These are phyloP conservation scores for Pestalotiopsis sp. DNA, from an alignment of 2,329 filamentous ascomycete genomes.

Conservation along the genomic window DNA sequence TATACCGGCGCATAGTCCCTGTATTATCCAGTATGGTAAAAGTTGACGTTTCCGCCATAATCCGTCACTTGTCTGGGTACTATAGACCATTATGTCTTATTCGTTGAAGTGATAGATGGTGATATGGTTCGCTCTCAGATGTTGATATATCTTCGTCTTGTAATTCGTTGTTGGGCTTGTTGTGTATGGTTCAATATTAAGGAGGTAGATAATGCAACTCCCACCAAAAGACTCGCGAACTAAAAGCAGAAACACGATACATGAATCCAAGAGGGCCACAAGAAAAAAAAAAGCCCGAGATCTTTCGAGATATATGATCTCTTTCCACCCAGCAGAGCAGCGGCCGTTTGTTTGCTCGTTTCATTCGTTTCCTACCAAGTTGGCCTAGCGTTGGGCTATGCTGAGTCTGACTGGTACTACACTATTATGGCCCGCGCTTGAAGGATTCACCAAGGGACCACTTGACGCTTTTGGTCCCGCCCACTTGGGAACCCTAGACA, in stretches of 20 bases:
- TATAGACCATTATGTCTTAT: background rate
- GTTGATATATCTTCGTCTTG: background rate
- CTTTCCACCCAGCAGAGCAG: background rate
- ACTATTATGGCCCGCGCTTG: background rate
- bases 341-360: background rate
- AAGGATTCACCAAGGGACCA: background rate
- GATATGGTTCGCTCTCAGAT: background rate
- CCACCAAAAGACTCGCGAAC: background rate
- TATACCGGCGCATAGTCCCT: conserved; percentile 14
- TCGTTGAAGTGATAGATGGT: background rate
- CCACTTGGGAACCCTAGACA: background rate
- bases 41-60: conserved; percentile 22
- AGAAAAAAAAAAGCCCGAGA: background rate
- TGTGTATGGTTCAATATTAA: background rate
- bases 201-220: background rate
- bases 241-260: background rate
- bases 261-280: background rate
- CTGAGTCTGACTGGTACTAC: background rate
- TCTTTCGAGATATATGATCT: background rate
- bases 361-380: background rate
- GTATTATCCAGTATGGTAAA: conserved; percentile 21
- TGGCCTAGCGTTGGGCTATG: background rate
- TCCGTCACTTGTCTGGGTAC: conserved; percentile 16
- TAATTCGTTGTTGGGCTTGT: background rate
- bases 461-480: background rate